Evolutionary conservation across 305 asterid genomes (phyloP).

Genomic region (Euphrasia arctica): DNA sequence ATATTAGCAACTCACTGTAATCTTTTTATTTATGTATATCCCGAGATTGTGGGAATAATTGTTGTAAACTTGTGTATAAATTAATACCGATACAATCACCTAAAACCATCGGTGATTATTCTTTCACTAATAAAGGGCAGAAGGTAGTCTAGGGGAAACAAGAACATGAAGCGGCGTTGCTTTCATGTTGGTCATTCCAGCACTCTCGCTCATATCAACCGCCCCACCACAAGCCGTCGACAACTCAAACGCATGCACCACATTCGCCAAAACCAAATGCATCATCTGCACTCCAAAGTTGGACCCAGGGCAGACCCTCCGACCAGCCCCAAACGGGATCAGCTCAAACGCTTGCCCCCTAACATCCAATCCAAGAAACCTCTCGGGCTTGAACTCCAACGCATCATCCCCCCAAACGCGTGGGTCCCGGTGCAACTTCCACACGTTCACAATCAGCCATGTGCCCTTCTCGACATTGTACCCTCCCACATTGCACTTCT

Average conservation of each 20-base stretch:
- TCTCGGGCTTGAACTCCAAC: conserved; percentile 6
- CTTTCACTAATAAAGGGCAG: background rate
- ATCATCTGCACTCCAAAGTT: conserved; percentile 7
- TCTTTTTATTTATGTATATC: no score
- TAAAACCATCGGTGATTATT: no score
- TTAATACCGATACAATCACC: no score
- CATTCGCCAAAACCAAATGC: conserved; percentile 7
- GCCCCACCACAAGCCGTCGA: background rate
- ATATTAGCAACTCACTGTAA: no score
- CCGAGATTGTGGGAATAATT: no score
- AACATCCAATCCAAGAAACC: conserved; percentile 3
- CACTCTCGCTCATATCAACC: conserved; percentile 3
- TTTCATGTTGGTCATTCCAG: conserved; percentile 6
- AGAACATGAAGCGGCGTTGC: conserved; percentile 11
- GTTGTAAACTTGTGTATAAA: no score
- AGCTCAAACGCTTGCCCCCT: background rate
- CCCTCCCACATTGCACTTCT: background rate
- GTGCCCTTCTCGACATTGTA: background rate
- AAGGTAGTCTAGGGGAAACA: conserved; percentile 6
- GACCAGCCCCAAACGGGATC: conserved; percentile 10
- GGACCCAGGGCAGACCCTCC: conserved; percentile 7
- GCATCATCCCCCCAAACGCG: conserved; percentile 1
- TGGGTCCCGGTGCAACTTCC: background rate
- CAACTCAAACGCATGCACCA: conserved; percentile 2
- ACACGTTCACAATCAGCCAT: conserved; percentile 2